Base-by-base conservation (phyloP, 1,284 basidiomycete species). In the Sporisorium exsertum region DNA sequence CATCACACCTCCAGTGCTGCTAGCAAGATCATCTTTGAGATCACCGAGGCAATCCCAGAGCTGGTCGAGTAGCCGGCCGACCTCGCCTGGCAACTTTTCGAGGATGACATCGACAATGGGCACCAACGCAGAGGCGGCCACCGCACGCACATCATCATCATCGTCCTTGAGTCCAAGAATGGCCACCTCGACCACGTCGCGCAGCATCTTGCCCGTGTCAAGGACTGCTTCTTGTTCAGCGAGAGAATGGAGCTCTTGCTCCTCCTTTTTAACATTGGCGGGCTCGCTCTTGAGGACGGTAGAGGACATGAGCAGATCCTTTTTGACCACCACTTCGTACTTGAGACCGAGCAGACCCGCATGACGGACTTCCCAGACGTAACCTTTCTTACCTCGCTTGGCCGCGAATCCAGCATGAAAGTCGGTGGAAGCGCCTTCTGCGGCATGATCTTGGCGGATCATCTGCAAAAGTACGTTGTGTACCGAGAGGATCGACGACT, bases 321-420 rank as follows among this genome's bases (percentile, higher is more conserved):
- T 90, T 78, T 95, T 88, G 26, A 98, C 95, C 13, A 95, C 95
- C 32, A 99, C 95, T 86, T 98, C 94, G 85, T 99, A 99, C 87
- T 97, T 97, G 86, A 99, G 91, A 0, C 97, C 97, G 4, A 99
- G 89, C 59, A 99, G 87, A 33, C 97, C 97, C 3, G 97, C 96
- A 87, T 99, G 97, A 54, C 97, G 89, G 55, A 99, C 93, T 87
- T 99, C 94, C 97, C 97, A 99, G 5, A 95, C 90, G 86, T 97
- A 94, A 47, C 85, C 87, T 56, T 86, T 83, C 42, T 83, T 79
- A 66, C 87, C 86, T 78, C 83, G 86, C 81, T 85, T 87, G 71
- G 80, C 87, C 57, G 84, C 86, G 85, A 84, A 33, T 84, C 84
- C 72, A 35, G 26, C 42, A 22, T 54, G 57, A 35, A 59, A 52